phyloP scores from a whole-genome alignment of 1,139 yeast species.

The Wickerhamomyces sp. region DNA sequence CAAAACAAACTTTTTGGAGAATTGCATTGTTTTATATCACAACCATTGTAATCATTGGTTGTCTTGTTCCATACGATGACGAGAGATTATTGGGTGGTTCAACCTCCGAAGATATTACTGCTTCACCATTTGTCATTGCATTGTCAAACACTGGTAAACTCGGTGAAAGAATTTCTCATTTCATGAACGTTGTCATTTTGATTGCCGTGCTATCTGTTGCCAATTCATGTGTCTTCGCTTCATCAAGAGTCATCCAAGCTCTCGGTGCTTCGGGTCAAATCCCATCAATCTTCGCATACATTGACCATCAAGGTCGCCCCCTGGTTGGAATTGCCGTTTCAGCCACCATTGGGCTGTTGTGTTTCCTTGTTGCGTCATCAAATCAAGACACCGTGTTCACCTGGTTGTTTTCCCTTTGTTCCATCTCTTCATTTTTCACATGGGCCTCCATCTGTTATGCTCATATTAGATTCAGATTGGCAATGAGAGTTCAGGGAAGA shows the following conservation, averaged over 20 bases:
- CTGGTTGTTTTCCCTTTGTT: slow-evolving; percentile 66
- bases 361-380: slow-evolving; percentile 57
- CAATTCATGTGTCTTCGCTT: slow-evolving; percentile 55
- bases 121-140: slow-evolving; percentile 56
- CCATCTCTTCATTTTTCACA: slow-evolving; percentile 62
- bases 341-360: slow-evolving; percentile 50
- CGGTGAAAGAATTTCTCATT: slow-evolving; percentile 43
- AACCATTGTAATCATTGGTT: slow-evolving; percentile 55
- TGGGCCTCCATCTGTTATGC: slow-evolving; percentile 64
- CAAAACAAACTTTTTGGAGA: slow-evolving; percentile 61
- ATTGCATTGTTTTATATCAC: slow-evolving; percentile 67
- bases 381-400: slow-evolving; percentile 54
- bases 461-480: slow-evolving; percentile 61
- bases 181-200: slow-evolving; percentile 51
- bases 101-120: slow-evolving; percentile 36
- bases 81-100: slow-evolving; percentile 36
- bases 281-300: slow-evolving; percentile 52
- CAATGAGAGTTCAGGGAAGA: slow-evolving; percentile 53
- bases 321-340: slow-evolving; percentile 46
- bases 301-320: slow-evolving; percentile 56
- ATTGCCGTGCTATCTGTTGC: slow-evolving; percentile 60
- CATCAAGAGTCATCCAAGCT: slow-evolving; percentile 56
- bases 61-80: slow-evolving; percentile 51
- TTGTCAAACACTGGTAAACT: slow-evolving; percentile 35
- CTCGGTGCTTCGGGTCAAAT: slow-evolving; percentile 56